phyloP scores from a whole-genome alignment of 2,329 filamentous ascomycete species.

The Neofusicoccum umdonicola region DNA sequence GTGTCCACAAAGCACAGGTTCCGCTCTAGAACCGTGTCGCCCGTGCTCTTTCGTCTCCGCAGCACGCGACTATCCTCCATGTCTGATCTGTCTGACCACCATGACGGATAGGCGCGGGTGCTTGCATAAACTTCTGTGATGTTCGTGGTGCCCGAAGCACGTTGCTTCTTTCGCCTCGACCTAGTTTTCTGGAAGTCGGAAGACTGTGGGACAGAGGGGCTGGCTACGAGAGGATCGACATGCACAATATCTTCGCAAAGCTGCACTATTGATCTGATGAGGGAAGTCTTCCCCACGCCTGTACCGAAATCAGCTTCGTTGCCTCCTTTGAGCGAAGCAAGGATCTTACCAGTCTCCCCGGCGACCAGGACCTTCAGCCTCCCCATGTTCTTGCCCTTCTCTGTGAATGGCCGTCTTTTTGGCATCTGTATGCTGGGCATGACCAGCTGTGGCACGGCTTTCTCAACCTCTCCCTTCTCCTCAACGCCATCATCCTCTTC shows the following conservation, averaged over 20 bases:
- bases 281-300: slow-evolving; percentile 85
- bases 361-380: slow-evolving; percentile 86
- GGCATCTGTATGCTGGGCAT: slow-evolving; percentile 97
- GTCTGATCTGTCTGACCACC: slow-evolving; percentile 68
- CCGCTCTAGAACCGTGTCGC: slow-evolving; percentile 77
- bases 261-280: slow-evolving; percentile 86
- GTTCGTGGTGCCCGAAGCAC: slow-evolving; percentile 13
- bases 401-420: slow-evolving; percentile 81
- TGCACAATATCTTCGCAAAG: slow-evolving; percentile 90
- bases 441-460: slow-evolving; percentile 71
- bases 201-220: slow-evolving; percentile 24
- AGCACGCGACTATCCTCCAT: slow-evolving; percentile 63
- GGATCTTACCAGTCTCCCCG: slow-evolving; percentile 65
- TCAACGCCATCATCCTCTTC: slow-evolving; percentile 52
- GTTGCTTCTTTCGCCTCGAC: slow-evolving; percentile 24
- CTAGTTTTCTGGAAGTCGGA: slow-evolving; percentile 26
- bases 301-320: slow-evolving; percentile 20
- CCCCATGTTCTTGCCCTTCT: slow-evolving; percentile 78
- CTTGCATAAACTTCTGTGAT: slow-evolving; percentile 46
- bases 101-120: slow-evolving; percentile 69
- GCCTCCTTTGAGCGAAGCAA: background rate
- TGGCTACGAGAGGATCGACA: slow-evolving; percentile 63
- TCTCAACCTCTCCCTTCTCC: slow-evolving; percentile 38
- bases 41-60: slow-evolving; percentile 63
- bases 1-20: slow-evolving; percentile 95